A percentile compares a stretch with the other conserved stretches of the same genome.
Evolutionary conservation across 106 monocot genomes (phyloP).

Genomic region (Acorus gramineus): DNA sequence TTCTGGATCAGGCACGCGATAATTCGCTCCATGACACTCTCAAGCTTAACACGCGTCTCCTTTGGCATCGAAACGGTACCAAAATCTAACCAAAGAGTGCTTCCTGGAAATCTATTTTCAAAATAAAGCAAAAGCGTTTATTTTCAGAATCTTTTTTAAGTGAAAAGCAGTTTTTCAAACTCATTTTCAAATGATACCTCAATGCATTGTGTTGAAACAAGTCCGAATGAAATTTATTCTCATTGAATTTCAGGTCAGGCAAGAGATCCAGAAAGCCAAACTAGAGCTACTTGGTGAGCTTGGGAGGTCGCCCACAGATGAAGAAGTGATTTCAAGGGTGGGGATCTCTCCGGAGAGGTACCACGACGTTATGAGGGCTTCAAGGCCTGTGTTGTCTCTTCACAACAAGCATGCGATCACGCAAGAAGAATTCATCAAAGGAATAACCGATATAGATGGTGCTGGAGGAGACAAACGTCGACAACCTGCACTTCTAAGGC

Average conservation of each 20-base stretch:
- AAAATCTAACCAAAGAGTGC: background rate
- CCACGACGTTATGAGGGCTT: slow-evolving; percentile 58
- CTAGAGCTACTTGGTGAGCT: slow-evolving; percentile 52
- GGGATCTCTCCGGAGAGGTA: slow-evolving; percentile 61
- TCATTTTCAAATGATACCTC: background rate
- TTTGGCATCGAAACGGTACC: slow-evolving; percentile 81
- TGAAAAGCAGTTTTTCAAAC: no score
- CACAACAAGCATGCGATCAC: slow-evolving; percentile 54
- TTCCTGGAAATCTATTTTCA: no score
- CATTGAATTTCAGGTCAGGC: slow-evolving; percentile 45
- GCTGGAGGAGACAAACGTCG: slow-evolving; percentile 41
- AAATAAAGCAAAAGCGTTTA: no score
- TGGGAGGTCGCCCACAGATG: slow-evolving; percentile 50
- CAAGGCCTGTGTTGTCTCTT: slow-evolving; percentile 66
- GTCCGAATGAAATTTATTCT: background rate
- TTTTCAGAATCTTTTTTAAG: no score
- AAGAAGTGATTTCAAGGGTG: slow-evolving; percentile 55
- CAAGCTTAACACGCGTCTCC: slow-evolving; percentile 71
- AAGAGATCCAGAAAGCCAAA: slow-evolving; percentile 65
- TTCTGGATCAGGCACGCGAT: slow-evolving; percentile 95
- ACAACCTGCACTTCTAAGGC: slow-evolving; percentile 64
- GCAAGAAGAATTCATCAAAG: slow-evolving; percentile 86
- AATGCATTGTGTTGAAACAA: background rate
- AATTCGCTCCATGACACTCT: slow-evolving; percentile 55
- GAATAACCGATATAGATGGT: slow-evolving; percentile 50